Evolutionary conservation across 306 rosid species (phyloP), one percentile per base, ranked within the genome.

Genomic region (Quercus variabilis): DNA sequence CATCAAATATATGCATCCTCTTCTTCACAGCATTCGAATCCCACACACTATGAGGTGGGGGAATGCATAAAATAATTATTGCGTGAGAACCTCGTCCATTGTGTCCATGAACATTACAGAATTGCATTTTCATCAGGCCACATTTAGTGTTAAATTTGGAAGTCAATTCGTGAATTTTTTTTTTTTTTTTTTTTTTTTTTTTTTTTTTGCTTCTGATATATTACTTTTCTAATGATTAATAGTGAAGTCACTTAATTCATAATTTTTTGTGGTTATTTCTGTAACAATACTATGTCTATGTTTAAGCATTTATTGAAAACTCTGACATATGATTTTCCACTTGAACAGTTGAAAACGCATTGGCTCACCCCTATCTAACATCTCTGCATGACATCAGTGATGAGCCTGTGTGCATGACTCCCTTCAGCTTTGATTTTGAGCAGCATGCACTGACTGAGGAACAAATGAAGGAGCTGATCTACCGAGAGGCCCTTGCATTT

Each of bases 361-460:
- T 96, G 71, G 98, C 94, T 35, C 99, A 96, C 77, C 98, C 99
- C 25, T 96, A 96, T 79, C 75, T 96, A 55, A 93, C 97, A 58
- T 93, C 99, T 74, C 91, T 96, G 74, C 99, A 96, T 69, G 99
- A 96, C 89, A 93, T 93, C 67, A 96, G 98, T 31, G 99, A 96
- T 55, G 99, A 96, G 84, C 99, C 99, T 28, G 97, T 93, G 77
- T 91, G 98, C 94, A 79, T 68, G 91, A 91, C 91, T 67, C 99
- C 99, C 73, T 96, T 96, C 91, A 93, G 79, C 92, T 96, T 96
- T 38, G 99, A 96, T 84, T 96, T 96, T 65, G 99, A 96, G 86
- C 99, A 96, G 84, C 97, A 91, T 74, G 96, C 99, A 2, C 89
- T 96, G 76, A 82, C 85, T 0, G 99, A 96, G 88, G 99, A 96